These are phyloP conservation scores for Chytridium lagenaria DNA, from an alignment of 371 early-diverging fungal genomes.

Conservation along the genomic window DNA sequence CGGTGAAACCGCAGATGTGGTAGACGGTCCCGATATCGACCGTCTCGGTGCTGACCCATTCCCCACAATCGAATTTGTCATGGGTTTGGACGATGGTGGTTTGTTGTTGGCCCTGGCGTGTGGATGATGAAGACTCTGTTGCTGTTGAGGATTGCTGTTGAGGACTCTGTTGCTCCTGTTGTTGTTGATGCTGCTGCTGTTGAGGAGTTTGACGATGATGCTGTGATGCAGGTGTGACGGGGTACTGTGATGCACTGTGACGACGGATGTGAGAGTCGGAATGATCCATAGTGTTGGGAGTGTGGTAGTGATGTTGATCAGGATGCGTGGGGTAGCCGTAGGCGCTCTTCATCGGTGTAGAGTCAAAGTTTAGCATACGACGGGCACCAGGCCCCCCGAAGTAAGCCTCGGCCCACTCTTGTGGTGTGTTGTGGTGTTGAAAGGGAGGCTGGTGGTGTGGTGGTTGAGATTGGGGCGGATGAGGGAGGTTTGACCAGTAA, in stretches of 20 bases:
- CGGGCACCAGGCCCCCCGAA: neutral
- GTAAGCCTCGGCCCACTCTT: neutral
- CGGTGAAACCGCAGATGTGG: constrained; percentile 7
- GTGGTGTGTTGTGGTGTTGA: no score
- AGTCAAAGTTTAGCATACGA: neutral
- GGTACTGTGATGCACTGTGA: neutral
- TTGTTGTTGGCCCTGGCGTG: neutral
- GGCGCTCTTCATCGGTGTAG: neutral
- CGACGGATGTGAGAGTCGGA: neutral
- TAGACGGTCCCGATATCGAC: neutral
- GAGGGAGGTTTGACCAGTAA: neutral
- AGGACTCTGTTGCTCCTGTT: no score
- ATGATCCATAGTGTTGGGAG: neutral
- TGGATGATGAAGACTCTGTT: neutral
- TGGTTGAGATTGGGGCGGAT: neutral
- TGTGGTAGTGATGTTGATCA: neutral
- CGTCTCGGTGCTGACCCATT: neutral
- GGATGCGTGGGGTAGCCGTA: neutral
- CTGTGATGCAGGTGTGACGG: neutral
- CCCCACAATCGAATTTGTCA: neutral
- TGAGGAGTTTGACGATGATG: neutral
- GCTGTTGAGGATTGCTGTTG: constrained; percentile 8
- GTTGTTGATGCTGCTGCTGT: neutral
- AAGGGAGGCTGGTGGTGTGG: no score
- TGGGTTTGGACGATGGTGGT: neutral